These are phyloP conservation scores for Iberis pinnata DNA, from an alignment of 345 rosid species.

Conservation along the genomic window DNA sequence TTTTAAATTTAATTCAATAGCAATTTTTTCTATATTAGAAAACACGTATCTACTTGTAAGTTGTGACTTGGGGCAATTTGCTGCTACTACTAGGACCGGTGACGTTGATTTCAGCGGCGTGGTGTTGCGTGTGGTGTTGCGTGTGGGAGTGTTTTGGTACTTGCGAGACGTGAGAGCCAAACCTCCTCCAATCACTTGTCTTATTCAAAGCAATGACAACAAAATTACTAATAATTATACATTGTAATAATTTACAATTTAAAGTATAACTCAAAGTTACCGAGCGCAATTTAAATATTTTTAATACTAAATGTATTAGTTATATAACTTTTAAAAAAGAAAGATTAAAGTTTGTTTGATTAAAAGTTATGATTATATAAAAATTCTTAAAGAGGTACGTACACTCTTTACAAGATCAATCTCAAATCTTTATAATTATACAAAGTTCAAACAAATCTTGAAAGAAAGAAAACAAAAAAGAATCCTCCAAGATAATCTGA, in stretches of 20 bases:
- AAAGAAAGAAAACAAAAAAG: not conserved
- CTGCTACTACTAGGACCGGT: slow-evolving; percentile 47
- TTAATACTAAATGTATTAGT: no score
- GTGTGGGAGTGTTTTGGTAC: slow-evolving; percentile 64
- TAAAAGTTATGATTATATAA: no score
- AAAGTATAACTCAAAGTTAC: not conserved
- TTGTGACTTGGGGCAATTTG: not conserved
- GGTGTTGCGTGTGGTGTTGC: slow-evolving; percentile 68
- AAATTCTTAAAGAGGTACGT: not conserved
- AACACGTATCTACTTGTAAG: not conserved
- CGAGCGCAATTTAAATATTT: not conserved
- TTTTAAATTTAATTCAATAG: no score
- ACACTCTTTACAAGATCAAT: not conserved
- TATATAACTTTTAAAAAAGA: no score
- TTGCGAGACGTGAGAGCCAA: slow-evolving; percentile 67
- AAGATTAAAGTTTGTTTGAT: no score
- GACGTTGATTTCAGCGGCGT: slow-evolving; percentile 68
- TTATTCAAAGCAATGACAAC: slow-evolving; percentile 83
- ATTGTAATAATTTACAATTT: slow-evolving; percentile 34
- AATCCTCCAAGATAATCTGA: slow-evolving; percentile 4
- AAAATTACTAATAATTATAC: no score
- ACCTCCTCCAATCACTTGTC: slow-evolving; percentile 79
- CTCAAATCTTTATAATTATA: not conserved
- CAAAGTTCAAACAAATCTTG: not conserved
- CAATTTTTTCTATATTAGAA: no score